Base-by-base conservation (phyloP, 345 rosid species). In the Boechera stricta region DNA sequence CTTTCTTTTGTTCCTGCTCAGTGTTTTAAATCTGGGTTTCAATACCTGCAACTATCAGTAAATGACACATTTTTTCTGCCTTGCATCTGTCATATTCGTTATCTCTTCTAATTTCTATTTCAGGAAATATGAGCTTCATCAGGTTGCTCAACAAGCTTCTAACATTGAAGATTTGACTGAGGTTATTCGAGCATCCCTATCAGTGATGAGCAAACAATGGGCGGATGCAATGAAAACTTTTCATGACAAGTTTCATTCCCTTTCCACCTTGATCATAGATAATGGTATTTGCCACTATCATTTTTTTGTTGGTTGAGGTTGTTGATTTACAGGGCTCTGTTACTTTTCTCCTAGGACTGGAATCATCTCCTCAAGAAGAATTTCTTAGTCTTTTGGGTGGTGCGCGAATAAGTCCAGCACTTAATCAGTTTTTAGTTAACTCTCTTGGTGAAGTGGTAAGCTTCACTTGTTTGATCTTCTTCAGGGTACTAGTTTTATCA, bases 71-170 rank as follows among this genome's bases (percentile, higher is more conserved):
- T 64, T 21, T 75, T 41, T 64, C 33, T 77, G 60, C 47, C 52
- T 38, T 61, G 21, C 68, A 7, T 62, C 33, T 38, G 26, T 62
- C 38, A 38, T 32, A 18, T 32, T 42, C 16, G 1, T 32, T 29
- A 6, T 31, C 24, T 53, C 28, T 33, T 36, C 42, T n/a, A 45
- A 60, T 33, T 67, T 57, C 45, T 28, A 4, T 68, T 80, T 73
- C 64, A 94, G 98, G 85, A 90, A 94, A 82, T 82, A 85, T 80
- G 98, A 94, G 80, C 94, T 90, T 73, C 97, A 94, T 84, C 98
- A 92, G 86, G 88, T 94, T 73, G 97, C 98, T 67, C 89, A 83
- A 72, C 97, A 94, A 82, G 97, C 97, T 76, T 92, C 97, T 41
- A 85, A 88, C 76, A 88, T 94, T 58, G 91, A 90, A 69, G 92